Evolutionary conservation across 306 rosid species (phyloP).

Genomic region (Dryas octopetala): DNA sequence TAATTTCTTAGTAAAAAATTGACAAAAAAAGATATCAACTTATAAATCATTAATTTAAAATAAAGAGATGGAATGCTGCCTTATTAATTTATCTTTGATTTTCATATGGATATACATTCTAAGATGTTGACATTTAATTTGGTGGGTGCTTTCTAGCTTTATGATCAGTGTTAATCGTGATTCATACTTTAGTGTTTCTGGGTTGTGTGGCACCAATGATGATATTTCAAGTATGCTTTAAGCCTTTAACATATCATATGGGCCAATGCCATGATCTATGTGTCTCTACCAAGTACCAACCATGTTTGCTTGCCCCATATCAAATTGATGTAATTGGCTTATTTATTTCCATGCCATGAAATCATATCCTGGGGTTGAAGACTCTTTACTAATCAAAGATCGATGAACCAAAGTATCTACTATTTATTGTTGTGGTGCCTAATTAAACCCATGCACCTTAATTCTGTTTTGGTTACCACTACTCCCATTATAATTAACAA

Average conservation of each 20-base stretch:
- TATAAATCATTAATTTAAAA: neutral
- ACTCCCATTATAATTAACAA: too few relatives aligned
- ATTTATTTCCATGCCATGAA: constrained; percentile 2
- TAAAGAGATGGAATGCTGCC: neutral
- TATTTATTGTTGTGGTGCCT: too few relatives aligned
- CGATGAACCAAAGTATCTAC: too few relatives aligned
- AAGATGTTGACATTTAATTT: neutral
- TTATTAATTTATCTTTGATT: neutral
- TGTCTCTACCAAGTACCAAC: constrained; percentile 31
- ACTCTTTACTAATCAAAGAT: neutral
- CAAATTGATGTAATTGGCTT: neutral
- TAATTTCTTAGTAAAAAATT: neutral
- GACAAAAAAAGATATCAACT: neutral
- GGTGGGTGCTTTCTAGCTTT: neutral
- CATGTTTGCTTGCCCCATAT: neutral
- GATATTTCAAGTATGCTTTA: constrained; percentile 21
- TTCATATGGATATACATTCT: neutral
- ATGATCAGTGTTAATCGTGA: neutral
- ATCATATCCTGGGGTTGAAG: neutral
- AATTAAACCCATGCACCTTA: too few relatives aligned
- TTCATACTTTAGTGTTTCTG: neutral
- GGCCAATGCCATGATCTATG: constrained; percentile 16
- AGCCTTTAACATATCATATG: neutral
- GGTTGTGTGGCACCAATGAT: constrained; percentile 27
- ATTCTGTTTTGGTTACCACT: too few relatives aligned